Base-by-base conservation (phyloP, 768 basidiomycete species). In the Lentinula guzmanii region DNA sequence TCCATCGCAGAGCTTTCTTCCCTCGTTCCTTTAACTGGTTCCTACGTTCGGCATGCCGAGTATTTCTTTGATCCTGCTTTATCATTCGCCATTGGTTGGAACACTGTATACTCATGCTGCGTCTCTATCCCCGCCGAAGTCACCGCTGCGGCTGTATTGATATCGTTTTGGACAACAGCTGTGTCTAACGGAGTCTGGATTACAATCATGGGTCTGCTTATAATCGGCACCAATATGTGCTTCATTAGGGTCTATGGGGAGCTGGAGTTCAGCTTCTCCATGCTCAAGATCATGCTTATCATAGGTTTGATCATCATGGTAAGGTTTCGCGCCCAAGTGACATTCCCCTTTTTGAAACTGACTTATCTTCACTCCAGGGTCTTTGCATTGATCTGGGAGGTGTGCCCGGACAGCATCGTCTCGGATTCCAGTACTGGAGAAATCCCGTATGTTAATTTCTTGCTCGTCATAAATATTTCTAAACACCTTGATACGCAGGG, bases 221-320 rank as follows among this genome's bases (percentile, higher is more conserved):
- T 63, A 42, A 62, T 65, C 21, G 43, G 28, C n/a, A 57, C 60
- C 7, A 81, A 82, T 51, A 66, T 77, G 39, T 72, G 70, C 48
- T 72, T 72, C 21, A 72, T 76, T 66, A 80, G 79, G 68, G 59
- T 79, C 67, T 85, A 81, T 62, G 84, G 83, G 16, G 79, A 79
- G 65, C 73, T 78, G 48, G 84, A 86, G 69, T 84, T 87, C 69
- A 81, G 76, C 70, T 83, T 84, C 66, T 80, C 70, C n/a, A 61
- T 68, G 39, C 71, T 79, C 68, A 77, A 79, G 72, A 78, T 83
- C 59, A 66, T 79, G 57, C 72, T 84, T 45, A 74, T 77, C n/a
- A 57, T 76, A 35, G 69, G 66, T 10, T 73, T 76, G 55, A 70
- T 78, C 16, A 65, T 75, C 53, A 67, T 65, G 8, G 75, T 74